Base-by-base conservation (phyloP, 768 basidiomycete genomes). In the Mycena filopes region DNA sequence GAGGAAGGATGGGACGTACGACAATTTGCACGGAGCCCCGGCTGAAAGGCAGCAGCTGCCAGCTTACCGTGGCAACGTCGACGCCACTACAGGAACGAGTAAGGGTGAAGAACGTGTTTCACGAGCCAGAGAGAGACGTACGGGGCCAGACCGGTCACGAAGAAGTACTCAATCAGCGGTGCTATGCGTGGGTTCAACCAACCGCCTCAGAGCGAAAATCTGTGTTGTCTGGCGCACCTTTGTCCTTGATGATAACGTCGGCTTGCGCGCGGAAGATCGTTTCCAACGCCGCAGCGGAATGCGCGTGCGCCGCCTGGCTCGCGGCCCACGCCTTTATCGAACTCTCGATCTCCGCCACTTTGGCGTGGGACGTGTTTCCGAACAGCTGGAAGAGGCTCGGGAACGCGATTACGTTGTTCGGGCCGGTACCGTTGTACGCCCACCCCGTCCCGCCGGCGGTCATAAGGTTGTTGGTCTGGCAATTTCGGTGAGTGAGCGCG, bases 41-140 rank as follows among this genome's bases (percentile, higher is more conserved):
- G 70, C 83, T 83, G 76, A 87, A 87, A 3, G 86, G 86, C 8
- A 87, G 77, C 21, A 87, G 77, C 53, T 80, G 78, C 86, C 86
- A 87, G 70, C 79, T 76, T 59, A 78, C 75, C 33, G 85, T 78
- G 9, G 82, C 83, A 12, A 86, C 60, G 2, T 74, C 36, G 36
- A 11, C 9, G 15, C 36, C 36, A 11, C 36, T 36, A 15, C 11
- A 36, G 15, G 36, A 36, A 11, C 36, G 36, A 36, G 15, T 36
- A 36, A 36, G 36, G n/a, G n/a, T 15, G 2, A 36, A 36, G 36
- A 36, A 3, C 10, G 11, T 36, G 10, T 15, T 36, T 9, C 36
- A 10, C 11, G 36, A 36, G n/a, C n/a, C n/a, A 36, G 10, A 36
- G 2, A 29, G 23, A 31, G 18, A 18, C 26, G 41, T 54, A 18